phyloP scores from a whole-genome alignment of 2,329 filamentous ascomycete genomes.

The Aspergillus fijiensis region DNA sequence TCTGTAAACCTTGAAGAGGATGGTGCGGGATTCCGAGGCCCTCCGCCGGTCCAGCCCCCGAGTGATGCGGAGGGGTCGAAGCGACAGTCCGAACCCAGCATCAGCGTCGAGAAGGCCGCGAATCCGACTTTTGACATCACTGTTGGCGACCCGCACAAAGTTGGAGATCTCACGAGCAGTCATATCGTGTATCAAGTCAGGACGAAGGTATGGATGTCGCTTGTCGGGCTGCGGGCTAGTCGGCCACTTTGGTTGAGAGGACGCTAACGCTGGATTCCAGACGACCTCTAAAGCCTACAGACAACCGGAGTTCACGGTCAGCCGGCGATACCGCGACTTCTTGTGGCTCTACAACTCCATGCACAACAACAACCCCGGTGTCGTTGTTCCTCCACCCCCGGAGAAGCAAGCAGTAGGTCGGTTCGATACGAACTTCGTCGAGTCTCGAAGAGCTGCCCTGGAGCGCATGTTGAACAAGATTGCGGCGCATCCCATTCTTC shows the following conservation, averaged over 20 bases:
- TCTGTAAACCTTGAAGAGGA: slow-evolving; percentile 72
- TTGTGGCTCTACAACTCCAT: slow-evolving; percentile 95
- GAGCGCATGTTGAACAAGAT: slow-evolving; percentile 99
- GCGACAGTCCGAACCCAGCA: slow-evolving; percentile 67
- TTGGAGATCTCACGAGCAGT: slow-evolving; percentile 92
- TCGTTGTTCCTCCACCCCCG: slow-evolving; percentile 91
- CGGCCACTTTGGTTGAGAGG: neutral
- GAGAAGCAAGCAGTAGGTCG: slow-evolving; percentile 97
- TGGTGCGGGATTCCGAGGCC: slow-evolving; percentile 61
- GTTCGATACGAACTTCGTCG: slow-evolving; percentile 96
- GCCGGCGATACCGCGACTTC: slow-evolving; percentile 91
- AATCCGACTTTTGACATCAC: slow-evolving; percentile 88
- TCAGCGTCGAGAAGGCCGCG: slow-evolving; percentile 88
- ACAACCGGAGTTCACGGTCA: slow-evolving; percentile 88
- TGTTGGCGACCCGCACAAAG: slow-evolving; percentile 96
- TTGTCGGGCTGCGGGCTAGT: neutral
- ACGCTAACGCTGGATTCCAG: slow-evolving; percentile 46
- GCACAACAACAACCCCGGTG: slow-evolving; percentile 89
- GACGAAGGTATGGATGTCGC: slow-evolving; percentile 66
- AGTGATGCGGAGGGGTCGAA: slow-evolving; percentile 45
- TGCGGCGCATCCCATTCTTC: slow-evolving; percentile 81
- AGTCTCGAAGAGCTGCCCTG: slow-evolving; percentile 82
- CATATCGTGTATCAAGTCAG: slow-evolving; percentile 97
- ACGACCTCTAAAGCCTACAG: slow-evolving; percentile 96
- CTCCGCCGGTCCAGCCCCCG: slow-evolving; percentile 59